Percentiles rank a stretch among this genome's conserved stretches.
phyloP scores from a whole-genome alignment of 2,329 filamentous ascomycete genomes.

The Bertia moriformis region DNA sequence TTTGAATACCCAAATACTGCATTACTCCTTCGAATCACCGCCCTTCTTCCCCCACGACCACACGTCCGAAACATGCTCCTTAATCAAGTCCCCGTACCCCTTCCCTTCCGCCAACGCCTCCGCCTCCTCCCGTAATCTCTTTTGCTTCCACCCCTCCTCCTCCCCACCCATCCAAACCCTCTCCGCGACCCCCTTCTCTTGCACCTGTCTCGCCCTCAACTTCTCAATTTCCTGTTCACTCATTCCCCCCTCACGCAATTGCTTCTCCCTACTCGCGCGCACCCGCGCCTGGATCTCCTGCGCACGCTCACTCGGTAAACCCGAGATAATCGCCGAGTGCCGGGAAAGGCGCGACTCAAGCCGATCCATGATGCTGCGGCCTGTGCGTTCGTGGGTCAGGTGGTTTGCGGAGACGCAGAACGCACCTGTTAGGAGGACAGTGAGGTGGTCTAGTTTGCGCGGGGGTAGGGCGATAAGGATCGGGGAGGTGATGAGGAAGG shows the following conservation, averaged over 20 bases:
- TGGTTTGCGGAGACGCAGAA: slow-evolving; percentile 21
- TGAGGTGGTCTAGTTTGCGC: slow-evolving; percentile 13
- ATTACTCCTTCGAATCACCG: slow-evolving; percentile 7
- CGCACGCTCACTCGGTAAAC: slow-evolving; percentile 16
- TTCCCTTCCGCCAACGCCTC: slow-evolving; percentile 17
- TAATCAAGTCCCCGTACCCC: slow-evolving; percentile 23
- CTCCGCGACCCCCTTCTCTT: slow-evolving; percentile 20
- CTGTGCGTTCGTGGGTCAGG: slow-evolving; percentile 18
- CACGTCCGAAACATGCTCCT: slow-evolving; percentile 29
- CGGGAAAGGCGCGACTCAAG: slow-evolving; percentile 3
- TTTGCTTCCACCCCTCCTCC: slow-evolving; percentile 17
- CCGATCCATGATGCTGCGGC: slow-evolving; percentile 18
- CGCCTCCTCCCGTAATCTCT: slow-evolving; percentile 13
- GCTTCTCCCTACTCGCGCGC: slow-evolving; percentile 11
- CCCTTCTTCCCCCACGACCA: slow-evolving; percentile 24
- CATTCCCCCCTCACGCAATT: slow-evolving; percentile 4
- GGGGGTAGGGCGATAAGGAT: slow-evolving; percentile 6
- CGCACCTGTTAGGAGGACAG: slow-evolving; percentile 17
- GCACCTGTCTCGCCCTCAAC: slow-evolving; percentile 16
- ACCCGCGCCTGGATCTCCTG: slow-evolving; percentile 15
- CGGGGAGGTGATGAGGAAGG: slow-evolving; percentile 17
- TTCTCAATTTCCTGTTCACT: slow-evolving; percentile 13
- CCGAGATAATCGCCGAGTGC: slow-evolving; percentile 4
- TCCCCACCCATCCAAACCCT: slow-evolving; percentile 7
- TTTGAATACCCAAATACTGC: too few relatives aligned